phyloP scores from a whole-genome alignment of 2,329 filamentous ascomycete species.

The Nothomitra cinnamomea region DNA sequence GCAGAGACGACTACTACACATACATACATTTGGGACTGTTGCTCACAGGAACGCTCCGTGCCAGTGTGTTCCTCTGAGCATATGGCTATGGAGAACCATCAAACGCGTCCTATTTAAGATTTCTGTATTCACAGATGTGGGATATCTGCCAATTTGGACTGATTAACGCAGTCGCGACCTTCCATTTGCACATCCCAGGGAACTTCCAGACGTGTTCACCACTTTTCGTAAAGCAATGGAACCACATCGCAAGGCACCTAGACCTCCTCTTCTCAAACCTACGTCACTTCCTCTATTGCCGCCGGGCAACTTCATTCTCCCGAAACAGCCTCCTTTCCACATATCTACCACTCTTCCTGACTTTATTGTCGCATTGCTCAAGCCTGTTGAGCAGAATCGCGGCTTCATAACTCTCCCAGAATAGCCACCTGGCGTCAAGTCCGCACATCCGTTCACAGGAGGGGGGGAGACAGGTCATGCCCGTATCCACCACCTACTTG shows the following conservation, averaged over 20 bases:
- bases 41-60: too few relatives aligned
- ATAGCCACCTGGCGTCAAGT: conserved; percentile 34
- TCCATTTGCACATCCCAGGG: conserved; percentile 35
- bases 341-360: conserved; percentile 39
- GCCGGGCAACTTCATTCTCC: conserved; percentile 29
- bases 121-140: neutral
- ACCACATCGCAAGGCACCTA: conserved; percentile 48
- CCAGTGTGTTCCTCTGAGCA: too few relatives aligned
- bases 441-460: conserved; percentile 49
- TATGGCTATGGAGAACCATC: too few relatives aligned
- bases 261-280: conserved; percentile 37
- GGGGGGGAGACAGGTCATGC: conserved; percentile 44
- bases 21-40: too few relatives aligned
- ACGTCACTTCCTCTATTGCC: conserved; percentile 41
- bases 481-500: conserved; percentile 43
- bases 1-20: too few relatives aligned
- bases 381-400: conserved; percentile 35
- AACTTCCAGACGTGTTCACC: conserved; percentile 61
- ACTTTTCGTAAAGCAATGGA: conserved; percentile 57
- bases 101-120: neutral
- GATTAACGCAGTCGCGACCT: conserved; percentile 41
- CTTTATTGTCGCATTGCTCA: conserved; percentile 36
- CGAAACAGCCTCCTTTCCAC: conserved; percentile 43
- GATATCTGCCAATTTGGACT: too few relatives aligned
- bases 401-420: conserved; percentile 34